Conservation (phyloP, 1,284 basidiomycete species). For the Omphalotus olearius region DNA sequence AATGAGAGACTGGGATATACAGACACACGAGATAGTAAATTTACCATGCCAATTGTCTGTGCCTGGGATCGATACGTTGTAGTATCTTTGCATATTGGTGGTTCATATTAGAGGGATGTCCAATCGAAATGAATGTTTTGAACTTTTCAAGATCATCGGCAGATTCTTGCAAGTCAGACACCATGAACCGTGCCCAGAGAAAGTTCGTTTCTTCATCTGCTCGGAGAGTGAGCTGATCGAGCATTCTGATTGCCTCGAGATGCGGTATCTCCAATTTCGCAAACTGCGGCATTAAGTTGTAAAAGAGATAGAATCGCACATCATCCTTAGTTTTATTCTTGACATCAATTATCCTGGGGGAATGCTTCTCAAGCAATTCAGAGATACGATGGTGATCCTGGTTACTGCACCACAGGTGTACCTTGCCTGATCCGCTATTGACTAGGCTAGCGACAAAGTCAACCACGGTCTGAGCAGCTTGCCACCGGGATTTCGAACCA, state of each 20-base stretch:
- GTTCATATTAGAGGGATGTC: constrained; percentile 15
- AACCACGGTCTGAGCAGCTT: constrained; percentile 9
- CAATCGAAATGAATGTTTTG: constrained; percentile 12
- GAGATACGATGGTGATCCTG: constrained; percentile 11
- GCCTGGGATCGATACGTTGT: constrained; percentile 7
- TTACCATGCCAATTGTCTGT: constrained; percentile 15
- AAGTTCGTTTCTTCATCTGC: constrained; percentile 19
- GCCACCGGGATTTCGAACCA: constrained; percentile 12
- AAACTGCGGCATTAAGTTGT: constrained; percentile 9
- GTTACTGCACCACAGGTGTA: constrained; percentile 18
- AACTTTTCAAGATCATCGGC: constrained; percentile 15
- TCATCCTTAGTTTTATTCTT: constrained; percentile 9
- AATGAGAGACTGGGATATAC: not conserved
- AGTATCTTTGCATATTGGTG: constrained; percentile 17
- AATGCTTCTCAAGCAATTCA: constrained; percentile 5
- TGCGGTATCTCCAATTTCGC: constrained; percentile 8
- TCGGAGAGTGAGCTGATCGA: constrained; percentile 4
- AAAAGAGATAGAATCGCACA: constrained; percentile 10
- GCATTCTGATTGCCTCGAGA: constrained; percentile 1
- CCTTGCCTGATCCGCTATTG: constrained; percentile 4
- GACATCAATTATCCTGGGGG: constrained; percentile 2
- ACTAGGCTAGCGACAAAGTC: constrained; percentile 13
- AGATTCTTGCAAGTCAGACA: constrained; percentile 14
- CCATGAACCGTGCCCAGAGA: constrained; percentile 21
- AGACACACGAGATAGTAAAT: constrained; percentile 1